Evolutionary conservation across 169 alveolate species (phyloP).

Genomic region (Cryptosporidium bovis): DNA sequence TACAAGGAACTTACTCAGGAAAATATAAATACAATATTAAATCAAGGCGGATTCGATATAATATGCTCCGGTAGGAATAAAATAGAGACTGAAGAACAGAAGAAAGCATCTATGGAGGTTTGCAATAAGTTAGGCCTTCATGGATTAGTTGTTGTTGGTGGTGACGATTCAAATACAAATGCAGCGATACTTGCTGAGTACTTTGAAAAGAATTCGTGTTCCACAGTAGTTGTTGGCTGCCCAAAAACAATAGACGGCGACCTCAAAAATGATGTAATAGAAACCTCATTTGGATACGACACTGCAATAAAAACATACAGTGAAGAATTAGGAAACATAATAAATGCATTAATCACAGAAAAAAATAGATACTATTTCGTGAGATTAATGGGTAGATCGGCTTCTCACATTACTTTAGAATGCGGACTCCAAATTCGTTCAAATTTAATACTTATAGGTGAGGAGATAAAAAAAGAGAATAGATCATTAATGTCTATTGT

Average conservation of each 20-base stretch:
- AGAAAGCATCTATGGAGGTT: conserved; percentile 80
- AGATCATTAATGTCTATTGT: conserved; percentile 81
- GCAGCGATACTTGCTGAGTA: conserved; percentile 90
- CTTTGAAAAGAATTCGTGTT: conserved; percentile 78
- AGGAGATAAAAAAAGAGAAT: conserved; percentile 81
- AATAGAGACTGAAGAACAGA: conserved; percentile 85
- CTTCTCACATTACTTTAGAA: conserved; percentile 89
- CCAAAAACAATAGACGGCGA: conserved; percentile 92
- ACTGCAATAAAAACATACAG: conserved; percentile 87
- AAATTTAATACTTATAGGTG: conserved; percentile 81
- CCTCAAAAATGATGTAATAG: conserved; percentile 86
- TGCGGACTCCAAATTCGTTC: conserved; percentile 85
- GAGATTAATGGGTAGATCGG: conserved; percentile 91
- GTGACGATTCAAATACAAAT: conserved; percentile 91
- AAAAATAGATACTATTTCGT: conserved; percentile 87
- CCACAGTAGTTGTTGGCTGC: conserved; percentile 84
- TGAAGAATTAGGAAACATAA: conserved; percentile 88
- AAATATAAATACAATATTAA: conserved; percentile 80
- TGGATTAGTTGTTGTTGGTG: conserved; percentile 89
- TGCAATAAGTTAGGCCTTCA: conserved; percentile 82
- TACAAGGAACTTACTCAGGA: conserved; percentile 84
- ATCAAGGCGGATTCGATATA: conserved; percentile 89
- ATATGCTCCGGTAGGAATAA: conserved; percentile 89
- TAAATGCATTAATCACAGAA: conserved; percentile 83
- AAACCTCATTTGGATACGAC: conserved; percentile 88